These are phyloP conservation scores for Misopates orontium DNA, from an alignment of 257 asterid genomes.

Conservation along the genomic window DNA sequence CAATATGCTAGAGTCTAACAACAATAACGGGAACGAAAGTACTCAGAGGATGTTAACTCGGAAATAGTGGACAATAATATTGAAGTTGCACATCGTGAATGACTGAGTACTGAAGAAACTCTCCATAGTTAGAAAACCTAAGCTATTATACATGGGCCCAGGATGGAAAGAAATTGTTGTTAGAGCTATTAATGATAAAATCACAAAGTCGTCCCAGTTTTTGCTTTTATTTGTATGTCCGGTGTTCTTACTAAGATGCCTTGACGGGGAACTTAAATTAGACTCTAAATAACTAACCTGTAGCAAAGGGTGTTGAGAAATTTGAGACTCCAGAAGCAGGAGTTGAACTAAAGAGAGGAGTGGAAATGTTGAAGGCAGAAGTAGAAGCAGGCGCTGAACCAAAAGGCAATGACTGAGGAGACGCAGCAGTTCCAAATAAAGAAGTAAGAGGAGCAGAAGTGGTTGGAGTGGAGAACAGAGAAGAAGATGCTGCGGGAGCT, in stretches of 20 bases:
- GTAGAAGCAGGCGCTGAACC: conserved; percentile 54
- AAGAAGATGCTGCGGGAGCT: conserved; percentile 53
- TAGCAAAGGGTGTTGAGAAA: conserved; percentile 67
- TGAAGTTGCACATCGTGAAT: neutral
- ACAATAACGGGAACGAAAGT: neutral
- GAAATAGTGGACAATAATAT: conserved; percentile 3
- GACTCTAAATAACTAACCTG: conserved; percentile 51
- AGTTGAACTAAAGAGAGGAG: conserved; percentile 64
- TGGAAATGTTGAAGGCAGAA: conserved; percentile 47
- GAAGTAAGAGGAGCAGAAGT: too few relatives aligned
- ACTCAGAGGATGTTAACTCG: neutral
- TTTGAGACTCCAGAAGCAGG: conserved; percentile 64
- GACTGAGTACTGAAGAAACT: neutral
- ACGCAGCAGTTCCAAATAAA: conserved; percentile 59
- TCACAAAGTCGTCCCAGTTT: conserved; percentile 1
- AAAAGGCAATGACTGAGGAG: conserved; percentile 72
- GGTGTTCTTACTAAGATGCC: conserved; percentile 10
- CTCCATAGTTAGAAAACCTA: neutral
- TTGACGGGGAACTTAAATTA: neutral
- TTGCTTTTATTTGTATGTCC: neutral
- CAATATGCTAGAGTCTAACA: neutral
- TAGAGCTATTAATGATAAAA: conserved; percentile 13
- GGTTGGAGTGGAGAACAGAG: conserved; percentile 71
- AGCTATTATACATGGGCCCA: neutral
- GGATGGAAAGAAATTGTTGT: neutral